phyloP scores from a whole-genome alignment of 2,329 filamentous ascomycete species.

The Neoascochyta sp. region DNA sequence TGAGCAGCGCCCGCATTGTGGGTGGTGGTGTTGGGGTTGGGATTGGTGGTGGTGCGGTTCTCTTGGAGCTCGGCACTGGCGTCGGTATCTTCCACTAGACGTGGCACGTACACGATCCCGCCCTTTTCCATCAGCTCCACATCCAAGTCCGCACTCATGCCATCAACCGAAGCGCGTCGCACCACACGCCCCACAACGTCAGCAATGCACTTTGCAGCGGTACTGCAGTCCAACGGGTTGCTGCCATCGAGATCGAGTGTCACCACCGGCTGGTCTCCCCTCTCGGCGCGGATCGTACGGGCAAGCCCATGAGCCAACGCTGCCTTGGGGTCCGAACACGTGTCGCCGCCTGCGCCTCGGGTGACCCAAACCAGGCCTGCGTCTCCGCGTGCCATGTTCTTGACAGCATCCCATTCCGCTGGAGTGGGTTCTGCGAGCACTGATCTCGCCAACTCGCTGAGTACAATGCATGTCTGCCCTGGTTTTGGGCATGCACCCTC shows the following conservation, averaged over 20 bases:
- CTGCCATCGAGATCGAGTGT: conserved; percentile 14
- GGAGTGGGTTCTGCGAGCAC: conserved; percentile 4
- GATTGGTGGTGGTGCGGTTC: background rate
- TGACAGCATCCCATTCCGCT: conserved; percentile 5
- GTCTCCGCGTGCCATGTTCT: conserved; percentile 8
- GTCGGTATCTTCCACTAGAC: background rate
- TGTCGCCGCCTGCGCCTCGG: conserved; percentile 10
- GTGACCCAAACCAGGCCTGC: conserved; percentile 19
- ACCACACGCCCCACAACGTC: background rate
- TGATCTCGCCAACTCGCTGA: conserved; percentile 10
- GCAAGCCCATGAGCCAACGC: conserved; percentile 11
- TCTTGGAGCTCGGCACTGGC: background rate
- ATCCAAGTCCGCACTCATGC: background rate
- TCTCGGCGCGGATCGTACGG: conserved; percentile 11
- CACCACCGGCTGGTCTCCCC: conserved; percentile 10
- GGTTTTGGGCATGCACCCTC: background rate
- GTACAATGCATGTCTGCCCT: background rate
- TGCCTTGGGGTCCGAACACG: conserved; percentile 10
- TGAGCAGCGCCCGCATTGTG: no score
- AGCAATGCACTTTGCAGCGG: conserved; percentile 2
- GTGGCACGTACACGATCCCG: background rate
- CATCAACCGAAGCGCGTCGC: no score
- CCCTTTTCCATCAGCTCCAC: background rate
- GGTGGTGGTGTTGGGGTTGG: no score
- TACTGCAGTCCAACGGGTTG: no score